Percentiles rank a stretch among this genome's conserved stretches.
phyloP scores from a whole-genome alignment of 768 basidiomycete species.

The Phylloporus rhodoxanthus region DNA sequence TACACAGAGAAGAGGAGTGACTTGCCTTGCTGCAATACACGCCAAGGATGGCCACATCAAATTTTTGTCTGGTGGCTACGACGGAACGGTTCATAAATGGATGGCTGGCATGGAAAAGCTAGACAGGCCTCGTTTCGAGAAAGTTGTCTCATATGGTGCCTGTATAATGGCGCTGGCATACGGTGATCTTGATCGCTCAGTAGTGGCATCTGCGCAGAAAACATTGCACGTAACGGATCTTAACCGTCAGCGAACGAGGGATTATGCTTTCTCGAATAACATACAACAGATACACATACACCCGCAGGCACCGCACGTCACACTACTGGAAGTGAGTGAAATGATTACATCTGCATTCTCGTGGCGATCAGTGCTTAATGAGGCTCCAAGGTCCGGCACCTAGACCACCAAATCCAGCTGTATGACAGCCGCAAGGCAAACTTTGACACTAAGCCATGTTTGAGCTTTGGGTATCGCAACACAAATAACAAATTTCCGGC shows the following conservation, averaged over 20 bases:
- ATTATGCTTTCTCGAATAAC: conserved; percentile 33
- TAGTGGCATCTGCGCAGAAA: conserved; percentile 35
- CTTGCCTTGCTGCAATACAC: conserved; percentile 38
- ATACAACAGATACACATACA: conserved; percentile 44
- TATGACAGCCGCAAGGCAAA: conserved; percentile 40
- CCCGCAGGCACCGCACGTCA: conserved; percentile 38
- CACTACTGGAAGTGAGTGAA: conserved; percentile 43
- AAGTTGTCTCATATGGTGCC: conserved; percentile 28
- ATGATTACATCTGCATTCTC: conserved; percentile 9
- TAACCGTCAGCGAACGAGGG: conserved; percentile 27
- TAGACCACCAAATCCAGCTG: conserved; percentile 44
- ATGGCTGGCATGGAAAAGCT: conserved; percentile 19
- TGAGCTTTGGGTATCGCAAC: conserved; percentile 41
- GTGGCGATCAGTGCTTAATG: conserved; percentile 8
- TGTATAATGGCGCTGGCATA: conserved; percentile 37
- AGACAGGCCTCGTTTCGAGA: conserved; percentile 21
- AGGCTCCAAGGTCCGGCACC: conserved; percentile 39
- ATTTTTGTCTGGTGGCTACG: conserved; percentile 47
- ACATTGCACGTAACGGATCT: conserved; percentile 36
- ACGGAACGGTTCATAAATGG: conserved; percentile 42
- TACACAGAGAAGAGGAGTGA: conserved; percentile 32
- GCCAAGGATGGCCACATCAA: conserved; percentile 25
- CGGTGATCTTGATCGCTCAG: conserved; percentile 27
- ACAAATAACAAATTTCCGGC: conserved; percentile 18
- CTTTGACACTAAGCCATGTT: conserved; percentile 37